Conservation (phyloP, 2,329 filamentous ascomycete species). For the Curvularia sp. region DNA sequence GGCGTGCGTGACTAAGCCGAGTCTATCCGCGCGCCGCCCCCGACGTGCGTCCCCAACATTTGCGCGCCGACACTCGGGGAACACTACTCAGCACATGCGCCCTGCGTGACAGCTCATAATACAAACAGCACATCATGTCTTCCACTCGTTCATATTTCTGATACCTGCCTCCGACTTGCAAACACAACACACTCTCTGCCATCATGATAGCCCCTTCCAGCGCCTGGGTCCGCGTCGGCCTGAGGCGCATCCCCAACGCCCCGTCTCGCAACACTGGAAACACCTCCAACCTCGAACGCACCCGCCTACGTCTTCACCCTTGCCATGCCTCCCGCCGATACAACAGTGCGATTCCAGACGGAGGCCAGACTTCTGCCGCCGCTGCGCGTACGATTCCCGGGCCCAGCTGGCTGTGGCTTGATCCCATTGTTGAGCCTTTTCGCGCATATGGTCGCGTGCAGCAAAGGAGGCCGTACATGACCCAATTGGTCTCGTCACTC, state of each 20-base stretch:
- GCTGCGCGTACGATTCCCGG: slow-evolving; percentile 50
- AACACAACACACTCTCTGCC: slow-evolving; percentile 22
- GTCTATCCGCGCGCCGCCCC: slow-evolving; percentile 11
- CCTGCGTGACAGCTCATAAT: slow-evolving; percentile 25
- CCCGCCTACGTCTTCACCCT: slow-evolving; percentile 21
- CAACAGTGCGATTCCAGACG: slow-evolving; percentile 31
- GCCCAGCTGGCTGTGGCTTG: slow-evolving; percentile 56
- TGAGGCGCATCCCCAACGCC: slow-evolving; percentile 33
- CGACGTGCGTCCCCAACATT: slow-evolving; percentile 26
- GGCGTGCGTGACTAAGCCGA: slow-evolving; percentile 23
- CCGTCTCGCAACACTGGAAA: slow-evolving; percentile 18
- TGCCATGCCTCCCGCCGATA: slow-evolving; percentile 22
- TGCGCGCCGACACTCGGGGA: slow-evolving; percentile 35
- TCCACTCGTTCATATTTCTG: slow-evolving; percentile 8
- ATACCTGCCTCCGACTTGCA: slow-evolving; percentile 1
- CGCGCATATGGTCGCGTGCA: slow-evolving; percentile 74
- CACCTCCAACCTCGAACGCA: slow-evolving; percentile 16
- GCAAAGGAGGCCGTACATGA: slow-evolving; percentile 74
- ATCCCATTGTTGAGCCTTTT: slow-evolving; percentile 56
- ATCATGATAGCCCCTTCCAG: slow-evolving; percentile 42
- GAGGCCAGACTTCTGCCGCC: slow-evolving; percentile 28
- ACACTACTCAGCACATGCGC: slow-evolving; percentile 22
- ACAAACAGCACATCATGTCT: slow-evolving; percentile 22
- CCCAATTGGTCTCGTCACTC: slow-evolving; percentile 77
- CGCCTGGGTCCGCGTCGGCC: slow-evolving; percentile 37